Percentiles rank a stretch among this genome's conserved stretches.
Conservation (phyloP, 2,329 filamentous ascomycete species). For the Cladophialophora exuberans region DNA sequence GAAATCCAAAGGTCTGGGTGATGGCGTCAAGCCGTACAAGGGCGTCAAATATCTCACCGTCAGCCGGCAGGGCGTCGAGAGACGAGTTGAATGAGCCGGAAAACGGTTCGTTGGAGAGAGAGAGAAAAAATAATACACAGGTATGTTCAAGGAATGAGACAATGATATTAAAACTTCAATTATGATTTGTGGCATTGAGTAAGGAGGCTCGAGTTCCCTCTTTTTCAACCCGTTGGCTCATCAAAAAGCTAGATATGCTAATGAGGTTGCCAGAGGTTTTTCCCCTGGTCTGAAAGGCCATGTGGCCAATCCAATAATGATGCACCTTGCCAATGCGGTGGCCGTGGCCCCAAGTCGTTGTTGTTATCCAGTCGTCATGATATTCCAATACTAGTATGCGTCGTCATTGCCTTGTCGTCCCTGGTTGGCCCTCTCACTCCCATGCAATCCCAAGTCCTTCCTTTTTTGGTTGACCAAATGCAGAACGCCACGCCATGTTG, state of each 20-base stretch:
- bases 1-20: constrained; percentile 81
- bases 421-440: not conserved
- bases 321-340: too few relatives aligned
- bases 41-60: constrained; percentile 95
- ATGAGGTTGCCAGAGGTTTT: too few relatives aligned
- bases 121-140: too few relatives aligned
- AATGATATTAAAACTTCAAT: constrained; percentile 2
- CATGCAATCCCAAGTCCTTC: not conserved
- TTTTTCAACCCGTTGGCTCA: too few relatives aligned
- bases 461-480: not conserved
- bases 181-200: too few relatives aligned
- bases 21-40: constrained; percentile 92
- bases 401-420: not conserved
- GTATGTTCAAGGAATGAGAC: not conserved
- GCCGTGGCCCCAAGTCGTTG: too few relatives aligned
- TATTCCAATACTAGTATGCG: not conserved
- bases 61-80: constrained; percentile 59
- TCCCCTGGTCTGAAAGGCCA: too few relatives aligned
- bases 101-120: too few relatives aligned
- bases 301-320: too few relatives aligned
- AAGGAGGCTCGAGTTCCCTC: too few relatives aligned
- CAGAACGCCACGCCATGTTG: constrained; percentile 21
- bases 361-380: too few relatives aligned
- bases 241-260: too few relatives aligned
- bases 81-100: constrained; percentile 37